Percentiles rank a stretch among this genome's conserved stretches.
Conservation (phyloP, 176 grass and related monocot genomes). For the Oryza meridionalis region DNA sequence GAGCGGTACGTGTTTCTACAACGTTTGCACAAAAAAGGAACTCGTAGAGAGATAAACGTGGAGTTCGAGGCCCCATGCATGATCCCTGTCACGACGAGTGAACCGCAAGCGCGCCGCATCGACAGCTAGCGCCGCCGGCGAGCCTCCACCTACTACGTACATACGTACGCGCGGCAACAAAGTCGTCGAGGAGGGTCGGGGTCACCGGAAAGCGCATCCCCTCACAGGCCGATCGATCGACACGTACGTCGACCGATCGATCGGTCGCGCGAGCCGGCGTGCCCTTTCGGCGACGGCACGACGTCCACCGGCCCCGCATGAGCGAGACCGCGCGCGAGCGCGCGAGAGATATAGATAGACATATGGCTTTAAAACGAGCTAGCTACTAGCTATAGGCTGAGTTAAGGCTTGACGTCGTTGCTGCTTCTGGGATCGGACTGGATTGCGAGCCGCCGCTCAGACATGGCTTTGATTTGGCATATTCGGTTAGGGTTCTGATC, state of each 20-base stretch:
- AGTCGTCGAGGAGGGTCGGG: neutral
- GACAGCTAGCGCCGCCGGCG: too few species aligned
- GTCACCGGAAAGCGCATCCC: neutral
- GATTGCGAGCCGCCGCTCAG: too few species aligned
- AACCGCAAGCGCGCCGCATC: neutral
- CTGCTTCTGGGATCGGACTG: too few species aligned
- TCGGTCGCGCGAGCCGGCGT: neutral
- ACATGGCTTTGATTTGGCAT: neutral
- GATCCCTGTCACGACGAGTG: neutral
- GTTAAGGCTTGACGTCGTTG: neutral
- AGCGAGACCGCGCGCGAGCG: neutral
- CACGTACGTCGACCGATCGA: too few species aligned
- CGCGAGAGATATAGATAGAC: too few species aligned
- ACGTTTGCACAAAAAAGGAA: neutral
- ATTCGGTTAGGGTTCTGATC: neutral
- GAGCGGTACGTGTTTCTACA: slow-evolving; percentile 22
- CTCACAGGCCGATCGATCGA: too few species aligned
- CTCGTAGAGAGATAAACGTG: neutral
- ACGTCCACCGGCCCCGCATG: neutral
- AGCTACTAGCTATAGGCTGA: neutral
- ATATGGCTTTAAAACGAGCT: neutral
- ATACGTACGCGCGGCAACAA: too few species aligned
- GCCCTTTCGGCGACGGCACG: neutral
- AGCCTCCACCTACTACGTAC: too few species aligned
- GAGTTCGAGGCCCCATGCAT: neutral